Percentiles rank a stretch among this genome's conserved stretches.
These are phyloP conservation scores for Exobasidium rhododendri DNA, from an alignment of 1,284 basidiomycete genomes.

Conservation along the genomic window DNA sequence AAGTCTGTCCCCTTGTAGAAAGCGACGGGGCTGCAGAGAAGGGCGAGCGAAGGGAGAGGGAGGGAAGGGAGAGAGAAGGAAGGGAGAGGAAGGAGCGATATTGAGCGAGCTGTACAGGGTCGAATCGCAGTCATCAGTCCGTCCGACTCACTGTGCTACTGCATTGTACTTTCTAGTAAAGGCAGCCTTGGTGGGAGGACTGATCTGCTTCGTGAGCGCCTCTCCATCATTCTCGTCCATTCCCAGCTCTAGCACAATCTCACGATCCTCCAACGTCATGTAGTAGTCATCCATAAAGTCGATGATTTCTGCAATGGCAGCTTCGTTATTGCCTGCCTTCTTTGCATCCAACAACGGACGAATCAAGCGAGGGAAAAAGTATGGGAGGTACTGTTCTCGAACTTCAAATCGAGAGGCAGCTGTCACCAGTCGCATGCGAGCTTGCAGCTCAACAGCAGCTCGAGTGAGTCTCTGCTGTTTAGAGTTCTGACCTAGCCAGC, in stretches of 20 bases:
- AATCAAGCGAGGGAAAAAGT: conserved; percentile 74
- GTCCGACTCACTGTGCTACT: conserved; percentile 22
- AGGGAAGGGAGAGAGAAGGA: not conserved
- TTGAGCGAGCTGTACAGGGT: too few relatives aligned
- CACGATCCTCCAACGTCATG: conserved; percentile 90
- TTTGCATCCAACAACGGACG: conserved; percentile 66
- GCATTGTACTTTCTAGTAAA: conserved; percentile 74
- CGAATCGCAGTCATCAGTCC: too few relatives aligned
- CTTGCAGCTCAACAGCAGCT: conserved; percentile 83
- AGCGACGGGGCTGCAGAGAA: conserved; percentile 36
- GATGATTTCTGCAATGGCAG: conserved; percentile 71
- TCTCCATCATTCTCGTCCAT: conserved; percentile 72
- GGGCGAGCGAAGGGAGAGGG: not conserved
- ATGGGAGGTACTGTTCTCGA: conserved; percentile 82
- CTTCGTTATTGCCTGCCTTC: conserved; percentile 61
- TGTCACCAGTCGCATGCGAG: conserved; percentile 87
- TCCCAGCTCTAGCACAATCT: conserved; percentile 87
- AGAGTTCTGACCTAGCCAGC: conserved; percentile 96
- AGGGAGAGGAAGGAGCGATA: not conserved
- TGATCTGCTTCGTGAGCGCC: conserved; percentile 73
- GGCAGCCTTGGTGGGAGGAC: conserved; percentile 72
- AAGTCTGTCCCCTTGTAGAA: conserved; percentile 34
- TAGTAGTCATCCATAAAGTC: conserved; percentile 89
- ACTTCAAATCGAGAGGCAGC: conserved; percentile 86
- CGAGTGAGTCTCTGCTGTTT: conserved; percentile 79